Base-by-base conservation (phyloP, 495 filamentous ascomycete species). In the Astrothelium macrocarpum region DNA sequence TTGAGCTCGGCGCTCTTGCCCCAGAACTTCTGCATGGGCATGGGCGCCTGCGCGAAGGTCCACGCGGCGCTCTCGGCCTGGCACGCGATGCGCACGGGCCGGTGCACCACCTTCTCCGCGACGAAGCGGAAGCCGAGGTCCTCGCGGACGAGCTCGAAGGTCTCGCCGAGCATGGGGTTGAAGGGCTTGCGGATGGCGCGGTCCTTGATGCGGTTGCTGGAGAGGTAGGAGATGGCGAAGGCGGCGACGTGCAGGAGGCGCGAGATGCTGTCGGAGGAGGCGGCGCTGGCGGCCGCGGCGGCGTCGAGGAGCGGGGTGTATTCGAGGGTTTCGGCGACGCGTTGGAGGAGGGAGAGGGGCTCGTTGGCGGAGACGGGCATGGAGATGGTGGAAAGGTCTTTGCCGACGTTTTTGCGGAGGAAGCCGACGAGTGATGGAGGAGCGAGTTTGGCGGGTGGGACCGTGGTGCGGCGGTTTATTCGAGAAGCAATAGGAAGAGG, bases 281-380 rank as follows among this genome's bases (percentile, higher is more conserved):
- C 72, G 39, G 78, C 77, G n/a, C 81, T 81, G 20, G 76, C 76
- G 2, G 92, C 91, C 28, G 76, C 76, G 2, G 92, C 91, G 29
- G 84, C 76, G 68, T 96, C 90, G 10, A 98, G 82, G 4, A 98
- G 82, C 25, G 85, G 75, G 0, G 90, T 87, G 73, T 98, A 98
- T 72, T 98, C 94, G 59, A 96, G 66, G 70, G 90, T 85, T 73
- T 98, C 94, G 1, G 93, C 85, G 16, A 89, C 81, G 64, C 94
- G 87, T 73, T 98, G 94, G 2, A 96, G 80, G 2, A 93, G 73
- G 0, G 92, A 97, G 1, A 87, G 85, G 1, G 94, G 95, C 71
- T 98, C 94, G 74, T 98, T 98, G 23, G 93, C 86, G 25, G 91
- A 93, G 4, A 97, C 94, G 0, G 94, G 94, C 95, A 97, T 98